Conservation (phyloP, 2,329 filamentous ascomycete genomes). For the Penicillium sp. region DNA sequence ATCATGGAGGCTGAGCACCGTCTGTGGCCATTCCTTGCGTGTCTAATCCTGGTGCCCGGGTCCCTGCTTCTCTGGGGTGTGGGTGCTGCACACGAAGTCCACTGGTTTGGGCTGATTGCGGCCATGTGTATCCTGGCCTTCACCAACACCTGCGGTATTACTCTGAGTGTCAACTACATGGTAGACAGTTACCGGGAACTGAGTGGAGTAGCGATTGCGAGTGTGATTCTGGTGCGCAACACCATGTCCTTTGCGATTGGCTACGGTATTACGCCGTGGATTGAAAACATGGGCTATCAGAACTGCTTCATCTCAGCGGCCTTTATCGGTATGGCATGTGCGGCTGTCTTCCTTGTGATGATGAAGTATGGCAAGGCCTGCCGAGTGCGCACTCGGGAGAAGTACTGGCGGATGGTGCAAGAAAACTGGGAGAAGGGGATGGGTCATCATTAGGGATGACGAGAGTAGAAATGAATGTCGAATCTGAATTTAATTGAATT, state of each 20-base stretch:
- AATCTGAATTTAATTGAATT: neutral
- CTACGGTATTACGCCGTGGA: conserved; percentile 50
- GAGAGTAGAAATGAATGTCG: neutral
- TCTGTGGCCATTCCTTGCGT: conserved; percentile 40
- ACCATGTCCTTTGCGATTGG: conserved; percentile 50
- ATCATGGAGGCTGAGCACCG: conserved; percentile 44
- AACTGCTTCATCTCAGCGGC: conserved; percentile 47
- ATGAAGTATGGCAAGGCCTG: conserved; percentile 40
- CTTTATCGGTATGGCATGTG: conserved; percentile 37
- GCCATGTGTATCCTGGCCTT: conserved; percentile 45
- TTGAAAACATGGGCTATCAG: conserved; percentile 44
- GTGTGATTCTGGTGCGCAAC: conserved; percentile 48
- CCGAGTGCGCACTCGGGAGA: conserved; percentile 33
- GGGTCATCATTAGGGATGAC: conserved; percentile 28
- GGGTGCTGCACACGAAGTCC: conserved; percentile 42
- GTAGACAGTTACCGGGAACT: conserved; percentile 44
- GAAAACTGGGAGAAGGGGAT: conserved; percentile 36
- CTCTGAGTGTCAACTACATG: conserved; percentile 41
- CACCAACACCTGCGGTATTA: conserved; percentile 38
- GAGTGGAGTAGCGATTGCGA: conserved; percentile 41
- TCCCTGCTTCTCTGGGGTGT: conserved; percentile 42
- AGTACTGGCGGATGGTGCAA: conserved; percentile 38
- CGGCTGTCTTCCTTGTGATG: conserved; percentile 41
- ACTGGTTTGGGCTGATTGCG: conserved; percentile 44
- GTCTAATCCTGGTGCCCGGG: conserved; percentile 35